Evolutionary conservation across 768 basidiomycete genomes (phyloP).

Genomic region (Hydnum rufescens): DNA sequence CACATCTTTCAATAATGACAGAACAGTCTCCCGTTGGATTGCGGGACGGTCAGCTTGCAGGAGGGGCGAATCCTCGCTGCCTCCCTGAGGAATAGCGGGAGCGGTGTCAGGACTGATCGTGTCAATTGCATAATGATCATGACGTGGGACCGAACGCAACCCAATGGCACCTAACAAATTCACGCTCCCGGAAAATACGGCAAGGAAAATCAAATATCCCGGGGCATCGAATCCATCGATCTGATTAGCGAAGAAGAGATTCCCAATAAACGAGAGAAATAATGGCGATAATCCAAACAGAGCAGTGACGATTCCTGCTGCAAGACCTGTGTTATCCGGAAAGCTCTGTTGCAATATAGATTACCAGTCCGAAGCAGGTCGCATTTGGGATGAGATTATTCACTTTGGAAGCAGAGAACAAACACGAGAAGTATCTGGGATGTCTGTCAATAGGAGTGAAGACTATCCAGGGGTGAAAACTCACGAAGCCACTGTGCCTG

Average conservation of each 20-base stretch:
- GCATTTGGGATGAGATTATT: constrained; percentile 51
- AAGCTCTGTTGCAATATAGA: background rate
- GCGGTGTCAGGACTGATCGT: background rate
- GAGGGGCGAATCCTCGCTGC: background rate
- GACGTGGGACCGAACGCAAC: constrained; percentile 21
- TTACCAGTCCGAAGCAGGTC: constrained; percentile 5
- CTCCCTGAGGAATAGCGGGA: too few species aligned
- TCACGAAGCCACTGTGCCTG: constrained; percentile 57
- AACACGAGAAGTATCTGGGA: constrained; percentile 43
- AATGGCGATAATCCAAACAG: constrained; percentile 70
- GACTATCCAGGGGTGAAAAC: constrained; percentile 15
- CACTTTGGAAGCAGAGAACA: constrained; percentile 62
- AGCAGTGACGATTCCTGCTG: constrained; percentile 30
- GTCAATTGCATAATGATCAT: constrained; percentile 1
- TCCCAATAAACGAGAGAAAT: constrained; percentile 45
- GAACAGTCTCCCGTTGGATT: constrained; percentile 3
- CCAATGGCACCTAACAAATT: constrained; percentile 32
- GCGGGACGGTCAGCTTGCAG: background rate
- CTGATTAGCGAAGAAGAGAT: constrained; percentile 34
- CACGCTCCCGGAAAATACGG: constrained; percentile 30
- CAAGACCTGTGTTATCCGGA: constrained; percentile 9
- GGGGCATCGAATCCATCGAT: constrained; percentile 26
- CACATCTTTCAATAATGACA: constrained; percentile 27
- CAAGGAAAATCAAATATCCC: constrained; percentile 36
- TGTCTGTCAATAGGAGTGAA: background rate